Conservation (phyloP, 495 filamentous ascomycete genomes). For the Neurospora sp. region DNA sequence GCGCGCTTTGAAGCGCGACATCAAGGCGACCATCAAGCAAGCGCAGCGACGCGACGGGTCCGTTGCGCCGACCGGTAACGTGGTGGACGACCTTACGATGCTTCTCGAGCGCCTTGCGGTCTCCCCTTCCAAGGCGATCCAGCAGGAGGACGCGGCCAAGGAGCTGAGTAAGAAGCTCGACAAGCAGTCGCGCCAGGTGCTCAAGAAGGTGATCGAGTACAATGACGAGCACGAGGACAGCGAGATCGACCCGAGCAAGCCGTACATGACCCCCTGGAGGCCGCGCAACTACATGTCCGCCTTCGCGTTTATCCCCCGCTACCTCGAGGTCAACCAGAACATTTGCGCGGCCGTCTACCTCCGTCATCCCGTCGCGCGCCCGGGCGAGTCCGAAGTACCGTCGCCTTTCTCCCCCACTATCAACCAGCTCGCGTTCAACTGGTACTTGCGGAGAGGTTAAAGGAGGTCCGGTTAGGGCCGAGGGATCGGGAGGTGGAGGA, state of each 20-base stretch:
- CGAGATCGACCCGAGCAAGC: slow-evolving; percentile 52
- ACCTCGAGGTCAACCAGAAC: slow-evolving; percentile 94
- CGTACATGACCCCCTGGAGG: slow-evolving; percentile 84
- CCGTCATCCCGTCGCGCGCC: slow-evolving; percentile 85
- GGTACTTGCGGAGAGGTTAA: slow-evolving; percentile 83
- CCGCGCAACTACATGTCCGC: slow-evolving; percentile 81
- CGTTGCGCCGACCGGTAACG: slow-evolving; percentile 3
- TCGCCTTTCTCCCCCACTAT: slow-evolving; percentile 60
- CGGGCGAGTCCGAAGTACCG: slow-evolving; percentile 80
- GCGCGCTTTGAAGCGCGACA: slow-evolving; percentile 21
- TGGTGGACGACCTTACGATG: slow-evolving; percentile 19
- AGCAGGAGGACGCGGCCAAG: background rate
- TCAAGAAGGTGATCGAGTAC: slow-evolving; percentile 19
- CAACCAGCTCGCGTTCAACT: slow-evolving; percentile 74
- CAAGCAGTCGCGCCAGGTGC: background rate
- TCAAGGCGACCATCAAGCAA: slow-evolving; percentile 18
- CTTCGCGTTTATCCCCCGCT: slow-evolving; percentile 90
- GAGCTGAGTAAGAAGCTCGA: background rate
- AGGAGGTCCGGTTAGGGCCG: slow-evolving; percentile 4
- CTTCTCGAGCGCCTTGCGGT: slow-evolving; percentile 13
- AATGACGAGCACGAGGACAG: slow-evolving; percentile 52
- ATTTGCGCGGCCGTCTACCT: slow-evolving; percentile 93
- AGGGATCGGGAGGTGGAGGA: background rate
- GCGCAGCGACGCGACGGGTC: slow-evolving; percentile 4
- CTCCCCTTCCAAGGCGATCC: background rate